Evolutionary conservation across 2,329 filamentous ascomycete species (phyloP).

Genomic region (Ophiostoma himal-ulmi): DNA sequence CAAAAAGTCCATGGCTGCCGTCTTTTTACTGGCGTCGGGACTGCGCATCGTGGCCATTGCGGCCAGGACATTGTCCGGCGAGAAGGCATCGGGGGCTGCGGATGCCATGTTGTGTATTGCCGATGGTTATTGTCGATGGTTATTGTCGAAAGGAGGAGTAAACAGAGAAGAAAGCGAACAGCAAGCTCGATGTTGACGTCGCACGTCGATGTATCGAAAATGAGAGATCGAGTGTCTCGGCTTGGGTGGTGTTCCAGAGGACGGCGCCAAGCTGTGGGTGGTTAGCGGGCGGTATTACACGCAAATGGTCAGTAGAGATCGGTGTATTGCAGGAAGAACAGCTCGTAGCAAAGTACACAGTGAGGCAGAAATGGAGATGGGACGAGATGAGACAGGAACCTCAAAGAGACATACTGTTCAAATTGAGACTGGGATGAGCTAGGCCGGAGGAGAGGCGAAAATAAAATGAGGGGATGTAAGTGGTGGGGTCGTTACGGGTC

Average conservation of each 20-base stretch:
- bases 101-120: slow-evolving; percentile 5
- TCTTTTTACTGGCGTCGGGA: slow-evolving; percentile 75
- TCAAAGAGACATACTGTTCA: neutral
- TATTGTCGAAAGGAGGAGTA: neutral
- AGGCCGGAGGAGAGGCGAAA: neutral
- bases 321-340: neutral
- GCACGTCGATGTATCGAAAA: neutral
- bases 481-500: neutral
- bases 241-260: neutral
- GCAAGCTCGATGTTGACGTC: neutral
- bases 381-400: neutral
- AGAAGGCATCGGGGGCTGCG: slow-evolving; percentile 55
- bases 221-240: neutral
- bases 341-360: neutral
- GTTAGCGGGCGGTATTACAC: neutral
- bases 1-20: slow-evolving; percentile 77
- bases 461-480: neutral
- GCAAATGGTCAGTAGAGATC: neutral
- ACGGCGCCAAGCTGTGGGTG: neutral
- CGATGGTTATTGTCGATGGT: neutral
- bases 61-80: slow-evolving; percentile 68
- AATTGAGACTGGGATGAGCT: neutral
- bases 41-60: slow-evolving; percentile 90
- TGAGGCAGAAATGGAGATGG: neutral
- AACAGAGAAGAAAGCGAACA: neutral